Evolutionary conservation across 805 yeast species (phyloP), one percentile per base, ranked within the genome.

Genomic region (Wickerhamiella hasegawae): DNA sequence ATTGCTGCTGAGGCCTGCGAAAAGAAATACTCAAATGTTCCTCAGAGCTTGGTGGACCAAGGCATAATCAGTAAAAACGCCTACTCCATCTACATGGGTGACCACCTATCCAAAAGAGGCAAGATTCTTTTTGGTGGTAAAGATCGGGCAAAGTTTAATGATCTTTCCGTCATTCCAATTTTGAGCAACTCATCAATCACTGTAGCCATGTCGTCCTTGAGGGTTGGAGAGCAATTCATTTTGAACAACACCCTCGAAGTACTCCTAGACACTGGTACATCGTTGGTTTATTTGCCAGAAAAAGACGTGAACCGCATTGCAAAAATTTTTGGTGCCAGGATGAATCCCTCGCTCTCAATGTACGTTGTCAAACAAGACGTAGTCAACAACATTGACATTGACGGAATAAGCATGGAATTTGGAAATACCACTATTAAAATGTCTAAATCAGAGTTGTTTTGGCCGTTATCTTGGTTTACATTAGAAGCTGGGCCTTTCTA

Each of bases 81-180:
- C 1, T 80, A 76, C 51, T 77, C 87, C 0, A 58, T 80, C 37
- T 77, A 60, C 46, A 60, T 80, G 52, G 67, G 73, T 44, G 54
- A 57, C 3, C 45, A 50, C 16, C 43, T 41, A 4, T 47, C 57
- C 25, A 37, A 42, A 4, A 40, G 58, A 1, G 85, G 83, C 4
- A 54, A 63, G n/a, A 59, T 78, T 16, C 52, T 78, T 33, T 79
- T 79, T 58, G 87, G 90, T 32, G 90, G 76, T 21, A 65, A 73
- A 19, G 87, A 78, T 47, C 68, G 66, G 40, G 63, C 69, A 26
- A 76, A 76, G 52, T 74, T 69, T 47, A 76, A 78, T 12, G 42
- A 51, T 21, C 51, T 75, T 25, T 52, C 60, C 22, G 55, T 70
- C 1, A 50, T 76, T 5, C 75, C 76, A 3, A 33, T 50, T n/a